Evolutionary conservation across 2,329 filamentous ascomycete genomes (phyloP).

Genomic region (Pseudophaeomoniella oleicola): DNA sequence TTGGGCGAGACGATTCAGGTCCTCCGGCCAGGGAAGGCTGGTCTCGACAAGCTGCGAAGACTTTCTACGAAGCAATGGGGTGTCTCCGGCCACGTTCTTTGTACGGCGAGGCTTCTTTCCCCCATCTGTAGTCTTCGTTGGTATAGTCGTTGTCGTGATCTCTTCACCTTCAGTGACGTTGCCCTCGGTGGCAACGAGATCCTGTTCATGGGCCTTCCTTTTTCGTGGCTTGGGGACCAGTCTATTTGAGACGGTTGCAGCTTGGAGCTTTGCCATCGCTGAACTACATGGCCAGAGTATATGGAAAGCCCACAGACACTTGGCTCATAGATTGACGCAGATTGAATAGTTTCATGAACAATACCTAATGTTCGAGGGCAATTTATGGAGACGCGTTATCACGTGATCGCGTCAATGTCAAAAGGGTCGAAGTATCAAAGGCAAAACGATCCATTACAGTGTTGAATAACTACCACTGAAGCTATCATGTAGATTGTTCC

Average conservation of each 20-base stretch:
- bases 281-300: background rate
- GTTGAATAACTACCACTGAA: too few species aligned
- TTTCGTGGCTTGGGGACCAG: constrained; percentile 28
- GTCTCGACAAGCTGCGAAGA: constrained; percentile 34
- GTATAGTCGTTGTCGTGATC: constrained; percentile 27
- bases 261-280: constrained; percentile 25
- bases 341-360: too few species aligned
- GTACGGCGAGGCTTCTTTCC: constrained; percentile 35
- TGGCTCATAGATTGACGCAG: too few species aligned
- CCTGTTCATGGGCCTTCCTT: constrained; percentile 20
- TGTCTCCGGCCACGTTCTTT: constrained; percentile 18
- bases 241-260: constrained; percentile 23
- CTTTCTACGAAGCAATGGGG: constrained; percentile 23
- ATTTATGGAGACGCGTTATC: background rate
- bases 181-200: background rate
- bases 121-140: constrained; percentile 44
- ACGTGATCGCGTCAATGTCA: background rate
- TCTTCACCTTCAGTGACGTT: constrained; percentile 7
- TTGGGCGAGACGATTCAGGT: constrained; percentile 58
- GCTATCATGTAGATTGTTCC: too few species aligned
- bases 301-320: too few species aligned
- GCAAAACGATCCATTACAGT: too few species aligned
- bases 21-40: constrained; percentile 55
- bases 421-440: too few species aligned
- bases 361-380: too few species aligned